Base-by-base conservation (phyloP, 306 rosid species). In the Medicago ruthenica region DNA sequence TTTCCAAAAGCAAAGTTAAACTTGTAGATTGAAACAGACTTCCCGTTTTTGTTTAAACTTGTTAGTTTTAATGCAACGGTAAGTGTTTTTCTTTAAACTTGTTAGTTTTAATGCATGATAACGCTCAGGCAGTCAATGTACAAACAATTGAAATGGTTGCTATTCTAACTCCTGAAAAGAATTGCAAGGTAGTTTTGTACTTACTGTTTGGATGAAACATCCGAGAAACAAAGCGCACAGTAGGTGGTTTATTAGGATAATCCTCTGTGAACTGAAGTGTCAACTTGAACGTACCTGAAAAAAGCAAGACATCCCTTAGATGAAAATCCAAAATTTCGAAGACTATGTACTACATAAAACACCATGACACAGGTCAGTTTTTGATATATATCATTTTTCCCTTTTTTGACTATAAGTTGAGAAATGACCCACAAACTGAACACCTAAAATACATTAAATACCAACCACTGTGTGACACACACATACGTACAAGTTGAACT, bases 151-250 rank as follows among this genome's bases (percentile, higher is more conserved):
- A 78, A 37, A n/a, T 14, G 45, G 62, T 50, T 77, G 14, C 6
- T 8, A 18, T 73, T 65, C n/a, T 50, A 78, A 67, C 16, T 41
- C 57, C 55, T 42, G 22, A 55, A 68, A 68, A 67, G 11, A 70
- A 69, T 15, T 12, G 51, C 58, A 70, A 4, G 66, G 69, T n/a
- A 66, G 20, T 34, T 75, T 61, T 53, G 9, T 57, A 86, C 99
- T 90, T 80, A 95, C 99, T 95, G 67, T 95, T 95, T 55, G 97
- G 99, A 83, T 95, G 99, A 86, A 95, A 95, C 99, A 95, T 95
- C 67, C 97, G 89, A 71, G 99, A 95, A 60, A 95, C 99, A 77
- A 95, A 95, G 67, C 93, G 96, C 57, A 95, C 99, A 18, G 88
- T 90, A 20, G 99, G 99, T 13, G 97, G 97, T 81, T 95, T 95